Conservation (phyloP, 495 filamentous ascomycete species). For the Penicillium soppii region DNA sequence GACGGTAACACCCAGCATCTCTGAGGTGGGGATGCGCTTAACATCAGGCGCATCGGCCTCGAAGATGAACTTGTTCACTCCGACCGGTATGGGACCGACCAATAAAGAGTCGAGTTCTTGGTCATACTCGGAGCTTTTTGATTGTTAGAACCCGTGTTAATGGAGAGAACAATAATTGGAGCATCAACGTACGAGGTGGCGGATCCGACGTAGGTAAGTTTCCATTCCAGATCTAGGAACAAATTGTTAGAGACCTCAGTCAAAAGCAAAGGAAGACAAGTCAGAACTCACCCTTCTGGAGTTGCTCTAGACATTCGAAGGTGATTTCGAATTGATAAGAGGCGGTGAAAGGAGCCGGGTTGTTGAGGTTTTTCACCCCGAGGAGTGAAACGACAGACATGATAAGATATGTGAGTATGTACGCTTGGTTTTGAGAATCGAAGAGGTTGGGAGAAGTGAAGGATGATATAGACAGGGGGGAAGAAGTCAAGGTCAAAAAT, state of each 20-base stretch:
- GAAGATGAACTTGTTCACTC: constrained; percentile 98
- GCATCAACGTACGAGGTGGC: constrained; percentile 76
- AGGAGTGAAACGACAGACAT: constrained; percentile 97
- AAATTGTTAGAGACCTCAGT: constrained; percentile 4
- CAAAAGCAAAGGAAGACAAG: not conserved
- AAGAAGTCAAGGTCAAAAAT: constrained; percentile 7
- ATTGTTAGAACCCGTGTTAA: constrained; percentile 17
- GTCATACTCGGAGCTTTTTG: constrained; percentile 81
- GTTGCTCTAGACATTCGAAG: constrained; percentile 90
- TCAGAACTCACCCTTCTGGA: constrained; percentile 75
- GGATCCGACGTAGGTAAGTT: constrained; percentile 97
- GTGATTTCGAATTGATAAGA: constrained; percentile 97
- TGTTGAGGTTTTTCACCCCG: constrained; percentile 92
- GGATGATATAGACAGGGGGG: constrained; percentile 81
- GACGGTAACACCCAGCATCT: constrained; percentile 95
- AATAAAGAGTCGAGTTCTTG: constrained; percentile 96
- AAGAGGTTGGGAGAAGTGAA: constrained; percentile 48
- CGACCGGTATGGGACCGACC: constrained; percentile 93
- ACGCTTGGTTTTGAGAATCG: constrained; percentile 9
- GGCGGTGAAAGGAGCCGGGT: constrained; percentile 85
- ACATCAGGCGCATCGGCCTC: constrained; percentile 91
- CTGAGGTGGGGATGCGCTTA: constrained; percentile 83
- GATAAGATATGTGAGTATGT: constrained; percentile 23
- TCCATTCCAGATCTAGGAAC: constrained; percentile 90
- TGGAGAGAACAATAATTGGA: constrained; percentile 1